A percentile compares a stretch with the other conserved stretches of the same genome.
Evolutionary conservation across 1,284 basidiomycete genomes (phyloP).

Genomic region (Serendipita sp.): DNA sequence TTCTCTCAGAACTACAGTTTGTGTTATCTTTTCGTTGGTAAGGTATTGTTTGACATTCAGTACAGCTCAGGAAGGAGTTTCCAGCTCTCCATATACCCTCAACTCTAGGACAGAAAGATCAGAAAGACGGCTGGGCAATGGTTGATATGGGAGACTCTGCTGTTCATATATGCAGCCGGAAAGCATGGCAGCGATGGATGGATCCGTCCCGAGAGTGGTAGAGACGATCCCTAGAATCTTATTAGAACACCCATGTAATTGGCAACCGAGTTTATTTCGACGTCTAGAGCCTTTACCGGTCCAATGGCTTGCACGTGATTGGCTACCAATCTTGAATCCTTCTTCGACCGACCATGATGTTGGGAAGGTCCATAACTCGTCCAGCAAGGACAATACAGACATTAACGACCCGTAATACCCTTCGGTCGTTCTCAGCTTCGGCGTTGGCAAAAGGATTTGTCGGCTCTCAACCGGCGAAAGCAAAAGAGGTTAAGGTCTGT

Average conservation of each 20-base stretch:
- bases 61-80: slow-evolving; percentile 14
- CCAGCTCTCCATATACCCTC: neutral
- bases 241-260: no score
- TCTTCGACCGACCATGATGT: neutral
- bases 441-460: slow-evolving; percentile 46
- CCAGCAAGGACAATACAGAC: neutral
- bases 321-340: neutral
- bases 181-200: slow-evolving; percentile 22
- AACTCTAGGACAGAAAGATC: neutral
- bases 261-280: neutral
- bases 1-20: slow-evolving; percentile 47
- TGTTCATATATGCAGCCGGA: slow-evolving; percentile 53
- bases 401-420: neutral
- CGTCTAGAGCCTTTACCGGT: neutral
- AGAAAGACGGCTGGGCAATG: slow-evolving; percentile 63
- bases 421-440: slow-evolving; percentile 50
- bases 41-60: neutral
- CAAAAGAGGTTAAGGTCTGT: slow-evolving; percentile 65
- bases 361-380: neutral
- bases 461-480: slow-evolving; percentile 64
- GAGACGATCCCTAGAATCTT: neutral
- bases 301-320: neutral
- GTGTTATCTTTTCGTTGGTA: slow-evolving; percentile 17
- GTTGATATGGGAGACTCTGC: slow-evolving; percentile 64
- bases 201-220: neutral